These are phyloP conservation scores for Rhododendron kiyosumense DNA, from an alignment of 148 eudicot genomes.

Conservation along the genomic window DNA sequence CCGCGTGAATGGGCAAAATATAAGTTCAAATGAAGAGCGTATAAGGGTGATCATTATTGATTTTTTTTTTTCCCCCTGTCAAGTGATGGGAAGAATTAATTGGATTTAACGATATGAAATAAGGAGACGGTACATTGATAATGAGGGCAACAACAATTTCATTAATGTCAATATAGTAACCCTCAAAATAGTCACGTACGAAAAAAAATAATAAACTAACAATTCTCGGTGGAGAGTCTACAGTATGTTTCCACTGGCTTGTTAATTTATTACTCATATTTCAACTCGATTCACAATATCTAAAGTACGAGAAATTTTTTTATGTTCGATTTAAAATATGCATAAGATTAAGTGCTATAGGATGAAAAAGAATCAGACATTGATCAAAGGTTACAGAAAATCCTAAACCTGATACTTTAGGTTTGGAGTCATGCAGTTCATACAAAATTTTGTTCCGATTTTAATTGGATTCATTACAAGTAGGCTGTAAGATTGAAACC, in stretches of 20 bases:
- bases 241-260: too few species aligned
- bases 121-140: not conserved
- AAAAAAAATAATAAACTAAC: too few species aligned
- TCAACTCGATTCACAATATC: not conserved
- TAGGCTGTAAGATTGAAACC: not conserved
- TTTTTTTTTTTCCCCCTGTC: not conserved
- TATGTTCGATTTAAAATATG: too few species aligned
- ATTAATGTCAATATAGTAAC: not conserved
- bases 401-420: not conserved
- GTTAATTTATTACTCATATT: too few species aligned
- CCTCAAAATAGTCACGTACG: too few species aligned
- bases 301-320: too few species aligned
- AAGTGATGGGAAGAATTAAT: not conserved
- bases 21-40: not conserved
- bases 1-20: not conserved
- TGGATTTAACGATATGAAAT: not conserved
- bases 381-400: not conserved
- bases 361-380: not conserved
- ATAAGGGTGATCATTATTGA: not conserved
- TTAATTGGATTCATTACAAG: too few species aligned
- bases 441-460: too few species aligned
- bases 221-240: too few species aligned
- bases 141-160: not conserved
- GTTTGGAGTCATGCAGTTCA: not conserved
- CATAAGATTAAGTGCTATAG: not conserved